Percentiles rank a stretch among this genome's conserved stretches.
Conservation (phyloP, 768 basidiomycete species). For the Rubroboletus satanas region DNA sequence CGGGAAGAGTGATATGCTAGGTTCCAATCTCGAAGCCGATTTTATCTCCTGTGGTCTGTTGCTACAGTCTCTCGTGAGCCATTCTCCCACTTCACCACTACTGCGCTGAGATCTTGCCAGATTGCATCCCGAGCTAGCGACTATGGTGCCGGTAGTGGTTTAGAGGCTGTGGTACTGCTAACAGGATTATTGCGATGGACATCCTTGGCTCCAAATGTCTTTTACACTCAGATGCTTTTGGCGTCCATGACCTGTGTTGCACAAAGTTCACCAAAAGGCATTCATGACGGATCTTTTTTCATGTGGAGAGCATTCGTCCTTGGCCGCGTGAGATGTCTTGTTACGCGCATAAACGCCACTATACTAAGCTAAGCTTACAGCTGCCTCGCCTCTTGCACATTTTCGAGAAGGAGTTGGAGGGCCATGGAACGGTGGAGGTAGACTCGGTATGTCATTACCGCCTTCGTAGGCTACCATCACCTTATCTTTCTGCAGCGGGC, state of each 20-base stretch:
- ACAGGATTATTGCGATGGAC: constrained; percentile 58
- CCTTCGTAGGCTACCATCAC: background rate
- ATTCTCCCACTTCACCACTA: background rate
- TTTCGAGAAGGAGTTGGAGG: constrained; percentile 54
- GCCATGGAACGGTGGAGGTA: constrained; percentile 41
- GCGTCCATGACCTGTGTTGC: constrained; percentile 61
- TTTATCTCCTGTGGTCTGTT: constrained; percentile 59
- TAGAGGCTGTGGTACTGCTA: constrained; percentile 50
- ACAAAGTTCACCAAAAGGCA: constrained; percentile 39
- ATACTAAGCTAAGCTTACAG: constrained; percentile 33
- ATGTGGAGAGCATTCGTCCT: constrained; percentile 73
- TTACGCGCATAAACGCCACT: background rate
- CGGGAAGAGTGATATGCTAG: constrained; percentile 54
- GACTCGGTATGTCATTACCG: constrained; percentile 52
- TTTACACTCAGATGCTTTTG: constrained; percentile 65
- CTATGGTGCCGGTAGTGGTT: constrained; percentile 59
- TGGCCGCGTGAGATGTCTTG: constrained; percentile 52
- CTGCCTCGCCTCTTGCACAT: constrained; percentile 54
- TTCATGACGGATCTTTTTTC: constrained; percentile 31
- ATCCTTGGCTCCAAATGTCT: constrained; percentile 58
- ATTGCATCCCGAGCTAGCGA: constrained; percentile 53
- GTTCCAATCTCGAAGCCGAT: constrained; percentile 60
- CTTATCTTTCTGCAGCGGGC: constrained; percentile 29
- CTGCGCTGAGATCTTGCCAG: constrained; percentile 33
- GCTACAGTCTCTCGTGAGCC: constrained; percentile 56